Conservation (phyloP, 2,329 filamentous ascomycete genomes). For the Claviceps arundinis region DNA sequence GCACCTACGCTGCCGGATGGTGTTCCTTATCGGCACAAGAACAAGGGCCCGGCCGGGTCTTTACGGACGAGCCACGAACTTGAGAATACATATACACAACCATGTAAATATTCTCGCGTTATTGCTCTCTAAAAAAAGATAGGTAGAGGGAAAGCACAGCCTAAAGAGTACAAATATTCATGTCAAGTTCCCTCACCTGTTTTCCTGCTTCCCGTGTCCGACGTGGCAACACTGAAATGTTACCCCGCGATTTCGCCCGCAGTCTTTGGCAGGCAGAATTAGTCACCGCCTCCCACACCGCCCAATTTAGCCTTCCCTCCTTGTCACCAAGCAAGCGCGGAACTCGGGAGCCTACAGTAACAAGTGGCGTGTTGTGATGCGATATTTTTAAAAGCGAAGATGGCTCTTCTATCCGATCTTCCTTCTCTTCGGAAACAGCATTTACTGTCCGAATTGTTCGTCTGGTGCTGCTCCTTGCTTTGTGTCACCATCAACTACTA, state of each 20-base stretch:
- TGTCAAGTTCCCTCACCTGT: neutral
- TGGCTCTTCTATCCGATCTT: constrained; percentile 26
- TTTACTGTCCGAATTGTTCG: constrained; percentile 71
- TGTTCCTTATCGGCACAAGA: neutral
- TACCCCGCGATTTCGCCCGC: constrained; percentile 6
- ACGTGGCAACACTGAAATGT: neutral
- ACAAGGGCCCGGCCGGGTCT: neutral
- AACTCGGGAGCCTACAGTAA: neutral
- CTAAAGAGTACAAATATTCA: neutral
- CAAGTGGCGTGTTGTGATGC: neutral
- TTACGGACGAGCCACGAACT: neutral
- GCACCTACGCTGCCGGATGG: neutral
- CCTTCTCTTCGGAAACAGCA: constrained; percentile 58
- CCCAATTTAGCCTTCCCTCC: neutral
- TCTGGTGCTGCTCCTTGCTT: constrained; percentile 7
- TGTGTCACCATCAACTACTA: neutral
- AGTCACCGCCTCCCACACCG: constrained; percentile 9
- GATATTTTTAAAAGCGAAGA: neutral
- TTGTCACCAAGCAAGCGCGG: neutral
- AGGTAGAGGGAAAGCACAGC: neutral
- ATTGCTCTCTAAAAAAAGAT: neutral
- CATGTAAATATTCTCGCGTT: neutral
- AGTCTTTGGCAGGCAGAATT: constrained; percentile 9
- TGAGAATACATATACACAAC: neutral
- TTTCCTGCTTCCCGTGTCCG: neutral